These are phyloP conservation scores for Lipomyces orientalis DNA, from an alignment of 805 yeast species.

Conservation along the genomic window DNA sequence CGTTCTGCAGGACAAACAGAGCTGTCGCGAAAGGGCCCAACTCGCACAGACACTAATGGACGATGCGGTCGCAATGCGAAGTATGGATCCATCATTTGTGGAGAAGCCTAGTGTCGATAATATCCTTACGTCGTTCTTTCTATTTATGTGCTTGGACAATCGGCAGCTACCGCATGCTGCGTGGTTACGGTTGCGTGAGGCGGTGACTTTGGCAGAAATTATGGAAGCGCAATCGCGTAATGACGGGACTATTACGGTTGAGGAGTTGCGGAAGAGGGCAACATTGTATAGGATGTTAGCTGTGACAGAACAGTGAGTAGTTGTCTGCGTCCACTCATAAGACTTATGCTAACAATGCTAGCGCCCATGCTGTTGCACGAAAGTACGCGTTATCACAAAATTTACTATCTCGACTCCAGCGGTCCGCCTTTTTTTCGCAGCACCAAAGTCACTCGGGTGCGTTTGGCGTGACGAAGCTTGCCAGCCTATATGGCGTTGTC, in stretches of 20 bases:
- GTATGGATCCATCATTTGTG: background rate
- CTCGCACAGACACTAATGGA: conserved; percentile 9
- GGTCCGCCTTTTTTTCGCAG: background rate
- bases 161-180: conserved; percentile 12
- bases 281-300: conserved; percentile 16
- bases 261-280: conserved; percentile 9
- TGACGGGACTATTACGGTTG: conserved; percentile 10
- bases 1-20: background rate
- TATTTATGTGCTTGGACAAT: conserved; percentile 9
- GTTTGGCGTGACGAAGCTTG: conserved; percentile 1
- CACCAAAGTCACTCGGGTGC: conserved; percentile 1
- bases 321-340: background rate
- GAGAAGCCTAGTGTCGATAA: conserved; percentile 14
- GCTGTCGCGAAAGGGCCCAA: conserved; percentile 10
- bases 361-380: conserved; percentile 7
- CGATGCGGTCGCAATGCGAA: conserved; percentile 13
- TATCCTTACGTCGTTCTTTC: conserved; percentile 17
- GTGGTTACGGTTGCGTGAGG: conserved; percentile 25
- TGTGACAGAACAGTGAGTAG: conserved; percentile 24
- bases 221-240: conserved; percentile 10
- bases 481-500: conserved; percentile 12
- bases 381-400: background rate
- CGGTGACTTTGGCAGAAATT: conserved; percentile 23
- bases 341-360: conserved; percentile 1
- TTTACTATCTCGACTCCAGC: conserved; percentile 1